A percentile compares a stretch with the other conserved stretches of the same genome.
Evolutionary conservation across 1,139 yeast genomes (phyloP).

Genomic region (Hanseniaspora sp.): DNA sequence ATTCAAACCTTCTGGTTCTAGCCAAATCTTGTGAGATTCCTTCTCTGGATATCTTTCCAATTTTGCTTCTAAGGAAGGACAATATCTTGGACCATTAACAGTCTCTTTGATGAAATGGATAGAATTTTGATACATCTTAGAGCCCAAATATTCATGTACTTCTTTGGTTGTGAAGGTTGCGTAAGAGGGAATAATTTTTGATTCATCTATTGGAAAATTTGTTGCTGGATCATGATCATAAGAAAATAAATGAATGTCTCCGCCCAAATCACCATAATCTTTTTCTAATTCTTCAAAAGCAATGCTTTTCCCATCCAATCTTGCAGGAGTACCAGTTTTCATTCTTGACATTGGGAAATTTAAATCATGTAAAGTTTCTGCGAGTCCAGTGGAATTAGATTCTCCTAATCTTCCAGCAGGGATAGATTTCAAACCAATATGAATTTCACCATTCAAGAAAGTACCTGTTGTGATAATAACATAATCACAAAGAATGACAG

Average conservation of each 20-base stretch:
- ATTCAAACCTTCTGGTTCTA: slow-evolving; percentile 91
- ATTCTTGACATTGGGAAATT: slow-evolving; percentile 81
- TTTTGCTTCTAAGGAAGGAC: slow-evolving; percentile 93
- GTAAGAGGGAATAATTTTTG: slow-evolving; percentile 59
- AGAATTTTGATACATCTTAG: slow-evolving; percentile 59
- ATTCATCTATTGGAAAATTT: slow-evolving; percentile 54
- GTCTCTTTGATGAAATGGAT: slow-evolving; percentile 78
- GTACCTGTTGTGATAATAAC: slow-evolving; percentile 95
- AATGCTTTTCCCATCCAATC: slow-evolving; percentile 63
- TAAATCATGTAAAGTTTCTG: slow-evolving; percentile 60
- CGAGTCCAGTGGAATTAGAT: slow-evolving; percentile 78
- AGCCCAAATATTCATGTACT: slow-evolving; percentile 57
- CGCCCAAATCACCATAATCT: slow-evolving; percentile 57
- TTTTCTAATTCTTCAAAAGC: slow-evolving; percentile 47
- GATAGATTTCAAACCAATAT: slow-evolving; percentile 64
- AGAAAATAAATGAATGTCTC: slow-evolving; percentile 82
- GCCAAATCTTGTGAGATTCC: slow-evolving; percentile 72
- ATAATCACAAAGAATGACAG: slow-evolving; percentile 45
- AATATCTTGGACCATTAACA: slow-evolving; percentile 91
- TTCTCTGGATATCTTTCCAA: slow-evolving; percentile 71
- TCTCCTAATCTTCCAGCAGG: slow-evolving; percentile 96
- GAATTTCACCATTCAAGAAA: slow-evolving; percentile 86
- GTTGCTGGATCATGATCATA: slow-evolving; percentile 33
- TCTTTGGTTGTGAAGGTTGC: slow-evolving; percentile 68
- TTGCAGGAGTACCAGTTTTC: slow-evolving; percentile 95